Base-by-base conservation (phyloP, 805 yeast species). In the Ogataea thermomethanolica region DNA sequence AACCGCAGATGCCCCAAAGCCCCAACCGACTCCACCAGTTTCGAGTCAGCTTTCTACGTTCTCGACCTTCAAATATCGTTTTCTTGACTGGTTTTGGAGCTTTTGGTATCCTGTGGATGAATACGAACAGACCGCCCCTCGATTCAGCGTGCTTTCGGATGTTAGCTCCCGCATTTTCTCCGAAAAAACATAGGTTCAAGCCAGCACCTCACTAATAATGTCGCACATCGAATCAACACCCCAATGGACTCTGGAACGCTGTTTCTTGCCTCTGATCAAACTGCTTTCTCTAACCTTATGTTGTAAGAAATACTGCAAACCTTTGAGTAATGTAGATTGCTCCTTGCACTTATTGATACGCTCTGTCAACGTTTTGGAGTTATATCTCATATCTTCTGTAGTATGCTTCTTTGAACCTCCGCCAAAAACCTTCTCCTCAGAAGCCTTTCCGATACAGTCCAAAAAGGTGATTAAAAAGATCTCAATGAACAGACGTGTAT, bases 401-500 rank as follows among this genome's bases (percentile, higher is more conserved):
- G 53, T 56, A 14, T 46, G 45, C 30, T 61, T 66, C n/a, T 55
- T 35, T 7, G 60, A 43, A 0, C 78, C 78, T 8, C 65, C 59
- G 1, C 79, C 79, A 41, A 67, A 64, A 1, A 66, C 56, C 44
- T 65, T 70, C 11, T 58, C 52, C 52, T 79, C 85, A 0, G 84
- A 76, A 51, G 74, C 75, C 56, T 78, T 82, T 8, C 78, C 95
- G 7, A 84, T 51, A 11, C 68, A 66, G 44, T 84, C 82, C 29
- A 86, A 69, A 48, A 88, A 69, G 6, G 83, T 77, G 20, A 84
- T 81, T 37, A 90, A 61, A 36, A 86, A 60, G 22, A 88, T 72
- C 55, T 91, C 96, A 48, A 87, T 45, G 53, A 91, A 87, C 14
- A 88, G 60, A 27, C 71, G 70, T 2, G 80, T 71, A 46, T 86